Evolutionary conservation across 371 early-diverging fungal genomes (phyloP), one percentile per base, ranked within the genome.

Genomic region (Mucor lusitanicus): DNA sequence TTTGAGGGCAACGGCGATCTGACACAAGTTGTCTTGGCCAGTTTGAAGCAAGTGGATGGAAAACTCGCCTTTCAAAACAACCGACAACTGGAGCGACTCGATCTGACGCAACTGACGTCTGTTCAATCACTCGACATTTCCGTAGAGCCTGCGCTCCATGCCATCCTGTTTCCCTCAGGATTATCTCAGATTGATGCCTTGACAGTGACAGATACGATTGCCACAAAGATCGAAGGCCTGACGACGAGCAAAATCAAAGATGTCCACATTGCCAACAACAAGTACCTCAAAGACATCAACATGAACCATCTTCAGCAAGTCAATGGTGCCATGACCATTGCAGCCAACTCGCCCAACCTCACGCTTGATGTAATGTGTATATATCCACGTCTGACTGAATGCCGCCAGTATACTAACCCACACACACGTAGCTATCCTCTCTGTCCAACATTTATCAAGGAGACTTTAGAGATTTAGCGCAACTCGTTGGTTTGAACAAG

Each of bases 261-360:
- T 25, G 37, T 87, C 4, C 71, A 74, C 5, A 65, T 85, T 25
- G 79, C 80, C 55, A 82, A 83, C 62, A 87, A 87, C 69, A 75
- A 75, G 48, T 78, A 82, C 62, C 59, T 87, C n/a, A 80, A 77
- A 57, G 35, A 62, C 3, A 66, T 87, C 7, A 74, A 72, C 19
- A 72, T 84, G 56, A 73, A 71, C 2, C 65, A 67, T 9, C 21
- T 85, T 27, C 72, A 73, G 11, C 55, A 75, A 0, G 63, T 85
- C 11, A 65, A 61, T 21, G 75, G 77, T 0, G 56, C 46, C 6
- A 48, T 87, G 8, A 67, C 75, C 25, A 59, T 86, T 35, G 70
- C 84, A 3, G 85, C 84, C 23, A 87, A 87, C 53, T 78, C 76
- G 15, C 76, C 76, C 8, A 59, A 59, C 9, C 61, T 78, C 15